Evolutionary conservation across 2,329 filamentous ascomycete species (phyloP).

Genomic region (Alternaria brassicicola): DNA sequence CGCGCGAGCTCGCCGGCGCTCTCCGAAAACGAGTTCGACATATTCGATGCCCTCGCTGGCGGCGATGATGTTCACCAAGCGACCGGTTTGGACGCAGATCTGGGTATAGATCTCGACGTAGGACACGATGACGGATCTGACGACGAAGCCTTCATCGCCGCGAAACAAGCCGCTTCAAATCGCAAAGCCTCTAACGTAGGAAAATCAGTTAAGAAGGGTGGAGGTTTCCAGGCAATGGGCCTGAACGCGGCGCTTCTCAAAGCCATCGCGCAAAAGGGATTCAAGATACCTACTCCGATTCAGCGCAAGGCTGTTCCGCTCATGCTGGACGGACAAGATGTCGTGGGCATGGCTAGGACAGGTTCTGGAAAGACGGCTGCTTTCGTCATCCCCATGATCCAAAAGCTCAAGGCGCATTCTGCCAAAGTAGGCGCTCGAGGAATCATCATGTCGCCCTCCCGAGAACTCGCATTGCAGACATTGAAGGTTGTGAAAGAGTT

Average conservation of each 20-base stretch:
- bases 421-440: slow-evolving; percentile 84
- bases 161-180: slow-evolving; percentile 84
- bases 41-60: slow-evolving; percentile 77
- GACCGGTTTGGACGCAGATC: slow-evolving; percentile 43
- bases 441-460: slow-evolving; percentile 86
- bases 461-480: slow-evolving; percentile 93
- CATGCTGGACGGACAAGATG: slow-evolving; percentile 86
- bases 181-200: slow-evolving; percentile 81
- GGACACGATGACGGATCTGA: slow-evolving; percentile 63
- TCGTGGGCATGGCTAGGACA: slow-evolving; percentile 99
- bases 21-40: slow-evolving; percentile 92
- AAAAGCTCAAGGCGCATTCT: slow-evolving; percentile 87
- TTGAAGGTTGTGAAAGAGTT: slow-evolving; percentile 96
- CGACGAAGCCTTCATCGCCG: slow-evolving; percentile 90
- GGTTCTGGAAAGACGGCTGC: slow-evolving; percentile 98
- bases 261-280: slow-evolving; percentile 91
- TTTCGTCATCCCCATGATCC: slow-evolving; percentile 98
- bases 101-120: slow-evolving; percentile 45
- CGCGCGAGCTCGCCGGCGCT: slow-evolving; percentile 78
- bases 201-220: slow-evolving; percentile 88
- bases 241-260: slow-evolving; percentile 83
- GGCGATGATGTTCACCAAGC: slow-evolving; percentile 57
- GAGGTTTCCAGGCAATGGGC: slow-evolving; percentile 95
- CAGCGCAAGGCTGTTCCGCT: slow-evolving; percentile 96
- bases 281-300: slow-evolving; percentile 94